These are phyloP conservation scores for Oryza officinalis DNA, from an alignment of 176 grass and related monocot species.

Conservation along the genomic window DNA sequence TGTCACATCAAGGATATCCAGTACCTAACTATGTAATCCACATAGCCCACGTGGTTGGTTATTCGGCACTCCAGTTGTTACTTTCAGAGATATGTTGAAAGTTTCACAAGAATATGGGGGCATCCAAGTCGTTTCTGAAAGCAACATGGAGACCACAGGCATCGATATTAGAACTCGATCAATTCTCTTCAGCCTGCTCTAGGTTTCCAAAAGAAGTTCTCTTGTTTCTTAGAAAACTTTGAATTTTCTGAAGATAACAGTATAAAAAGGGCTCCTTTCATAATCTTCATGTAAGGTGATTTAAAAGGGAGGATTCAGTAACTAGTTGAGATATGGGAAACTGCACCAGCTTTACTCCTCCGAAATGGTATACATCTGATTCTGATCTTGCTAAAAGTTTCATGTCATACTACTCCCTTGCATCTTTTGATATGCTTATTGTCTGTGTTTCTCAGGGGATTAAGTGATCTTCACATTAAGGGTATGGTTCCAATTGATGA, in stretches of 20 bases:
- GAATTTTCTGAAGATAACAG: not conserved
- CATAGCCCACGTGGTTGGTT: slow-evolving; percentile 27
- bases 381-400: not conserved
- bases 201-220: not conserved
- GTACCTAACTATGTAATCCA: slow-evolving; percentile 28
- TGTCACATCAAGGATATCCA: slow-evolving; percentile 30
- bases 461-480: slow-evolving; percentile 15
- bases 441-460: slow-evolving; percentile 16
- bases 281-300: slow-evolving; percentile 15
- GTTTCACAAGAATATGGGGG: not conserved
- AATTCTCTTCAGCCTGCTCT: slow-evolving; percentile 9
- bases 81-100: not conserved
- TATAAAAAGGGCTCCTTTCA: slow-evolving; percentile 30
- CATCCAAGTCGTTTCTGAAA: not conserved
- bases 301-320: slow-evolving; percentile 7
- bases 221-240: not conserved
- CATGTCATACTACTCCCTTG: not conserved
- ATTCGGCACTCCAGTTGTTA: slow-evolving; percentile 13
- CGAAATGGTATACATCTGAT: slow-evolving; percentile 35
- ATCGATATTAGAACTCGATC: slow-evolving; percentile 27
- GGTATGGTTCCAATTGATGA: slow-evolving; percentile 36
- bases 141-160: slow-evolving; percentile 25
- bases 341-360: slow-evolving; percentile 37
- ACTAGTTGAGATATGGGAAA: slow-evolving; percentile 45
- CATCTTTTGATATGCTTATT: not conserved